Evolutionary conservation across 2,329 filamentous ascomycete genomes (phyloP).

Genomic region (Cadophora gregata): DNA sequence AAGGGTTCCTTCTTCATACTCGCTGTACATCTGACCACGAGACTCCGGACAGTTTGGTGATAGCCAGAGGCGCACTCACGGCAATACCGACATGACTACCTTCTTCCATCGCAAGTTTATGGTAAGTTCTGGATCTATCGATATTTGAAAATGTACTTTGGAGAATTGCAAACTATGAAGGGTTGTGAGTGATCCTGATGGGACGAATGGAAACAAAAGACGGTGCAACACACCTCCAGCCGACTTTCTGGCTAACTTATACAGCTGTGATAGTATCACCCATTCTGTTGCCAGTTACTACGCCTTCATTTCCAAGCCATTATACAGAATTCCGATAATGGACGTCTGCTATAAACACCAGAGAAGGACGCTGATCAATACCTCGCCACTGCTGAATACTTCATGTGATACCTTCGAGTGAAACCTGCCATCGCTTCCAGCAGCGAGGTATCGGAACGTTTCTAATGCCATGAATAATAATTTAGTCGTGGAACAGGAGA

Average conservation of each 20-base stretch:
- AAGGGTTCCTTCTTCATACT: constrained; percentile 54
- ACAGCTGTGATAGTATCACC: constrained; percentile 62
- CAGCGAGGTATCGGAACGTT: constrained; percentile 18
- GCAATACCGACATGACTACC: constrained; percentile 50
- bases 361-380: constrained; percentile 17
- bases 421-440: constrained; percentile 3
- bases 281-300: constrained; percentile 69
- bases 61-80: constrained; percentile 50
- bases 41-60: constrained; percentile 41
- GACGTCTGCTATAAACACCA: constrained; percentile 61
- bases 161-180: constrained; percentile 28
- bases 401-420: constrained; percentile 19
- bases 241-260: constrained; percentile 57
- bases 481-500: neutral
- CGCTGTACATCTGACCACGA: constrained; percentile 34
- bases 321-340: constrained; percentile 40
- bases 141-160: constrained; percentile 6
- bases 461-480: neutral
- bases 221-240: constrained; percentile 53
- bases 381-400: constrained; percentile 21
- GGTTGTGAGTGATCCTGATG: too few species aligned
- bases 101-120: neutral
- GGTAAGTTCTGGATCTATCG: neutral
- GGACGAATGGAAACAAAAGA: too few species aligned
- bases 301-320: constrained; percentile 70